Evolutionary conservation across 2,329 filamentous ascomycete species (phyloP), one percentile per base, ranked within the genome.

Genomic region (Fusarium newnesense): DNA sequence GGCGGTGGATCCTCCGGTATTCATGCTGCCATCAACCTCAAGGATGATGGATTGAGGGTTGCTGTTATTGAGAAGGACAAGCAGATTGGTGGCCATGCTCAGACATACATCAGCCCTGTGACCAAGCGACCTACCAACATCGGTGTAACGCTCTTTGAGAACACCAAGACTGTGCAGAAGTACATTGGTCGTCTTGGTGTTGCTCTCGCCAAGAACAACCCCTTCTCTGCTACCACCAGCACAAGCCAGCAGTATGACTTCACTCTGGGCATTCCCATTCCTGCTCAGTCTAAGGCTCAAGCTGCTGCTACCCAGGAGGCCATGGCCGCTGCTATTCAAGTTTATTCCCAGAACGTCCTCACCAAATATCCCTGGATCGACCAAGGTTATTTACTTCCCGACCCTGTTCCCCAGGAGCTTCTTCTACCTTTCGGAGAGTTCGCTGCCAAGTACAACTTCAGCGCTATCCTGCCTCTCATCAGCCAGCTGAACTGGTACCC

Each of bases 331-430:
- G 74, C 74, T 0, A 42, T 69, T 10, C 43, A 62, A 2, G 47
- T 39, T 9, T 76, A 76, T 34, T 30, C 47, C 5, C 30, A 69
- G 26, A 61, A 62, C 1, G 67, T 75, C 19, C 57, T 76, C 0
- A 19, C 67, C 7, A 75, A 65, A 30, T 76, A 76, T 18, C 54
- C 70, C 1, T 76, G 74, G 72, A n/a, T 76, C 9, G 75, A 76
- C 26, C 52, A 74, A 19, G 75, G 75, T 15, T 76, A 70, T 19
- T 47, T 75, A 0, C 21, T 75, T 2, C 70, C 75, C 19, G 32
- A 30, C 8, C 72, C 73, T 1, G 63, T 76, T 1, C 75, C 75
- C 1, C 12, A 75, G 10, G 75, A 76, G 24, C 72, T 76, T 7
- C 50, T 50, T 4, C 34, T 67, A 0, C 75, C 75, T 4, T 76